phyloP scores from a whole-genome alignment of 75 land plant species.

The Azolla pinnata region DNA sequence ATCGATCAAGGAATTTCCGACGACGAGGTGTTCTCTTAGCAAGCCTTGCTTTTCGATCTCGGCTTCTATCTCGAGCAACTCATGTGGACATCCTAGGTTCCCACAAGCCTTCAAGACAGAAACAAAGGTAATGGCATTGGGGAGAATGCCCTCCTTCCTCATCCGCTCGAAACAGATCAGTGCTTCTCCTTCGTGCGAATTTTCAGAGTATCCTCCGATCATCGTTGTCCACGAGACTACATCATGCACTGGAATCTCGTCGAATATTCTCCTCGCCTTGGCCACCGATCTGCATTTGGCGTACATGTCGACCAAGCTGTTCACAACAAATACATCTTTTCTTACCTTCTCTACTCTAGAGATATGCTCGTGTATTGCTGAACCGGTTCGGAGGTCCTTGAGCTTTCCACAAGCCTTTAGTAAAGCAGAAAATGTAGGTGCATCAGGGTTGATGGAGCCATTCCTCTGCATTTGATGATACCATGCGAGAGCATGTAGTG shows the following conservation, averaged over 20 bases:
- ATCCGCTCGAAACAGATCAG: slow-evolving; percentile 25
- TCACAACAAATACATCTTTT: slow-evolving; percentile 14
- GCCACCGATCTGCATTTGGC: slow-evolving; percentile 7
- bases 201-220: slow-evolving; percentile 24
- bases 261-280: slow-evolving; percentile 31
- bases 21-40: neutral
- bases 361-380: slow-evolving; percentile 5
- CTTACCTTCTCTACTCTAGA: neutral
- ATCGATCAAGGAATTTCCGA: slow-evolving; percentile 16
- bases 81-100: slow-evolving; percentile 13
- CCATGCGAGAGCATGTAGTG: no score
- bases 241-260: slow-evolving; percentile 40
- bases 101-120: slow-evolving; percentile 39
- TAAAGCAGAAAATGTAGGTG: neutral
- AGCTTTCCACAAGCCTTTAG: slow-evolving; percentile 12
- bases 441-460: neutral
- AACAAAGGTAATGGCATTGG: slow-evolving; percentile 36
- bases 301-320: slow-evolving; percentile 25
- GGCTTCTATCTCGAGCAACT: slow-evolving; percentile 34
- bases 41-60: slow-evolving; percentile 11
- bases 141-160: slow-evolving; percentile 14
- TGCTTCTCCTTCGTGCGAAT: slow-evolving; percentile 21
- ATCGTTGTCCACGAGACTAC: slow-evolving; percentile 55
- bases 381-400: slow-evolving; percentile 9
- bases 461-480: neutral